These are phyloP conservation scores for Carex pumila DNA, from an alignment of 176 grass and related monocot species.

Conservation along the genomic window DNA sequence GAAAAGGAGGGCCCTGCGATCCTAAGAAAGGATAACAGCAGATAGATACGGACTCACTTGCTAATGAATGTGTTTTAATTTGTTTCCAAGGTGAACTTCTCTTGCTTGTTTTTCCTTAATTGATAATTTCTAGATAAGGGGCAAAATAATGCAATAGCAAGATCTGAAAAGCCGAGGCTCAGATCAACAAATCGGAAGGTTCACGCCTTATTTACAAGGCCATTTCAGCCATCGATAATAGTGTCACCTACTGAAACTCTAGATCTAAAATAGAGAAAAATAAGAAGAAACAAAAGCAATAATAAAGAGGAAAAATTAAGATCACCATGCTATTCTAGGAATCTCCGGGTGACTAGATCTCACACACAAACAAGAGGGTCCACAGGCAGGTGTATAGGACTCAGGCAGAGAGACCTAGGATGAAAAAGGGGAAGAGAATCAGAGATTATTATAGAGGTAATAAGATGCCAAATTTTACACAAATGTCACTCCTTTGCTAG, in stretches of 20 bases:
- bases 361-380: neutral
- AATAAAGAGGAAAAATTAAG: neutral
- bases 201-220: neutral
- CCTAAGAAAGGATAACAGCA: neutral
- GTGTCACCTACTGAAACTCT: neutral
- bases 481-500: neutral
- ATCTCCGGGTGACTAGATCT: neutral
- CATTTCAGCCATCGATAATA: neutral
- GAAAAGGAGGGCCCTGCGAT: neutral
- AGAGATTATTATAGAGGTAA: conserved; percentile 1
- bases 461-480: neutral
- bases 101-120: neutral
- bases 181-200: neutral
- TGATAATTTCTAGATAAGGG: neutral
- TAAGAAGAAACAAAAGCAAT: neutral
- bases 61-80: neutral
- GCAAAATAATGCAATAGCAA: neutral
- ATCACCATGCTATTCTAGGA: neutral
- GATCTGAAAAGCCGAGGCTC: neutral
- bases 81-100: neutral
- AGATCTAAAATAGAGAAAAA: conserved; percentile 9
- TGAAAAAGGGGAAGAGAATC: neutral
- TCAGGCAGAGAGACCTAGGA: neutral
- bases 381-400: neutral
- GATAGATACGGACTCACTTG: neutral